phyloP scores from a whole-genome alignment of 352 stramenopile species.

The Phytopythium delawarense region DNA sequence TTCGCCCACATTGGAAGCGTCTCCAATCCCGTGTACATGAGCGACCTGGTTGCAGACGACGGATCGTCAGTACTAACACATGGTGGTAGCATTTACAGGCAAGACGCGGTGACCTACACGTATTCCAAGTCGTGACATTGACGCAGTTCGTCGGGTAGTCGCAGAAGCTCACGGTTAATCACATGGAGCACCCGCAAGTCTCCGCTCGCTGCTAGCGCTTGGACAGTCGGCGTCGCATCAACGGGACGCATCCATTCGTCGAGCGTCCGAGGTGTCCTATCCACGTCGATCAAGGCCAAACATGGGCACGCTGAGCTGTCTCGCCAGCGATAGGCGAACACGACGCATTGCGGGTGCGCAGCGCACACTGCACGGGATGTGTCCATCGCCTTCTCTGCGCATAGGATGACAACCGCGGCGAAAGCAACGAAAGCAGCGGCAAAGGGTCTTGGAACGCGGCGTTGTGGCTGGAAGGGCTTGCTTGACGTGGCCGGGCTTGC shows the following conservation, averaged over 20 bases:
- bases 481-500: not conserved
- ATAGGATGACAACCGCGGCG: conserved; percentile 12
- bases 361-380: conserved; percentile 8
- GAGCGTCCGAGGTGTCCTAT: conserved; percentile 12
- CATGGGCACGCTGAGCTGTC: conserved; percentile 24
- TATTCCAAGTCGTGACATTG: conserved; percentile 27
- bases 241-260: conserved; percentile 24
- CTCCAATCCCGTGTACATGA: conserved; percentile 26
- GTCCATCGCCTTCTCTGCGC: conserved; percentile 13
- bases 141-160: conserved; percentile 20
- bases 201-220: conserved; percentile 18
- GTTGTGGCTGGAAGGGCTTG: not conserved
- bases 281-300: conserved; percentile 29
- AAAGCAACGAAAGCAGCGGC: conserved; percentile 11
- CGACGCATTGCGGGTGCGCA: conserved; percentile 17
- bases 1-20: conserved; percentile 21
- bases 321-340: conserved; percentile 16
- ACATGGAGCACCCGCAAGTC: conserved; percentile 35
- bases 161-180: conserved; percentile 25
- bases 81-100: no score
- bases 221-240: conserved; percentile 16
- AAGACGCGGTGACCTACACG: conserved; percentile 18
- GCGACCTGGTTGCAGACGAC: conserved; percentile 12
- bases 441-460: conserved; percentile 10
- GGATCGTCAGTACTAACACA: not conserved